phyloP scores from a whole-genome alignment of 2,329 filamentous ascomycete genomes.

The Trichophyton rubrum region DNA sequence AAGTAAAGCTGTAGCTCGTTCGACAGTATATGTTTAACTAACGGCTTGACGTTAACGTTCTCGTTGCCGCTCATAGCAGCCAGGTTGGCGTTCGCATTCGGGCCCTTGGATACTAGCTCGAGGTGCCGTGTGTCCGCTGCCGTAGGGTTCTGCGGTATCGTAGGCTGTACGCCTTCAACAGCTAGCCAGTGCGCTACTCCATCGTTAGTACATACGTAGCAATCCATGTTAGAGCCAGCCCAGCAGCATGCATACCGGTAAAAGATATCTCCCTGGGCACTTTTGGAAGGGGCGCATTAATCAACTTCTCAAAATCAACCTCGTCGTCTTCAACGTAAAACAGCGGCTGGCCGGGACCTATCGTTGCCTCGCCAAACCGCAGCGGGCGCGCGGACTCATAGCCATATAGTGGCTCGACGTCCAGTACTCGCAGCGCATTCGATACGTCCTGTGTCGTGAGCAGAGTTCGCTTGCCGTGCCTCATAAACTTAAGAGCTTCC shows the following conservation, averaged over 20 bases:
- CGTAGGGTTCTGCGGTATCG: constrained; percentile 91
- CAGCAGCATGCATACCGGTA: constrained; percentile 51
- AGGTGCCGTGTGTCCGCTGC: constrained; percentile 69
- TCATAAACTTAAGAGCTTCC: constrained; percentile 93
- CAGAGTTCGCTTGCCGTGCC: constrained; percentile 71
- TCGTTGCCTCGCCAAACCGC: constrained; percentile 81
- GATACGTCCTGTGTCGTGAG: constrained; percentile 82
- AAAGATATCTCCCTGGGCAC: constrained; percentile 87
- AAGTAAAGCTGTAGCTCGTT: constrained; percentile 96
- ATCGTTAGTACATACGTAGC: not conserved
- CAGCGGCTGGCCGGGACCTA: constrained; percentile 84
- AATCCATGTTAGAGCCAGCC: not conserved
- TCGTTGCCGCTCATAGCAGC: constrained; percentile 74
- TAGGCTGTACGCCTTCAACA: constrained; percentile 91
- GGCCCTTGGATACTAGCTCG: constrained; percentile 79
- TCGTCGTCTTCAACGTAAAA: constrained; percentile 98
- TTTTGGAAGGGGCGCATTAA: constrained; percentile 89
- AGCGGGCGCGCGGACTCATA: constrained; percentile 87
- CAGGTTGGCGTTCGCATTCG: constrained; percentile 72
- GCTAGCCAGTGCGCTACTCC: constrained; percentile 81
- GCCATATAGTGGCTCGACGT: constrained; percentile 90
- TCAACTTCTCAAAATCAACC: constrained; percentile 96
- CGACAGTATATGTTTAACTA: constrained; percentile 90
- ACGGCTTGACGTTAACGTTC: constrained; percentile 69
- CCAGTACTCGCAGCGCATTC: constrained; percentile 70